These are phyloP conservation scores for Boletus insuetus DNA, from an alignment of 768 basidiomycete genomes.

Conservation along the genomic window DNA sequence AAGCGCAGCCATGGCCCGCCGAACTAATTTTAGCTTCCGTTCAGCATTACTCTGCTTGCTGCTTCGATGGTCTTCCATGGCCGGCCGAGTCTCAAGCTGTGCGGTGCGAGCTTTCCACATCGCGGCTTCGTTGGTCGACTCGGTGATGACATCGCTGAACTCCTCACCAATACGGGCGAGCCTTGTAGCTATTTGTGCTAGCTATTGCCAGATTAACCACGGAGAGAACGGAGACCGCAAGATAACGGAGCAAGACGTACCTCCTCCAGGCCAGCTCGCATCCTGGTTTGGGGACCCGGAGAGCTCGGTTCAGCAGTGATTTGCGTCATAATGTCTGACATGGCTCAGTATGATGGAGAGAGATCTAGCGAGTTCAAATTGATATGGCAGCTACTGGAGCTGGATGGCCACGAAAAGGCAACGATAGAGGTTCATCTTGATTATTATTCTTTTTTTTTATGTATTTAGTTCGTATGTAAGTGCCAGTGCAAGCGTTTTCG, in stretches of 20 bases:
- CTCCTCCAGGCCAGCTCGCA: conserved; percentile 28
- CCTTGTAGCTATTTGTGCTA: conserved; percentile 27
- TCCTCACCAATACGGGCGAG: conserved; percentile 32
- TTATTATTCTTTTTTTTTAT: neutral
- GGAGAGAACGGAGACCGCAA: neutral
- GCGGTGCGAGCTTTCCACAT: conserved; percentile 28
- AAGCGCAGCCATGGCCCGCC: conserved; percentile 41
- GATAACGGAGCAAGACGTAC: conserved; percentile 8
- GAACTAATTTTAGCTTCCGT: conserved; percentile 32
- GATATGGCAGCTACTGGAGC: neutral
- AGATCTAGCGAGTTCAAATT: neutral
- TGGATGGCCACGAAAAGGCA: conserved; percentile 1
- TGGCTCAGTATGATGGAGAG: neutral
- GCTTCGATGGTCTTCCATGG: conserved; percentile 22
- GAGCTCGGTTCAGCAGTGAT: conserved; percentile 6
- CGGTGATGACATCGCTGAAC: conserved; percentile 22
- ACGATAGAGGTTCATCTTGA: conserved; percentile 7
- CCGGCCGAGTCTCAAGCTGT: conserved; percentile 36
- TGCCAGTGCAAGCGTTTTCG: conserved; percentile 1
- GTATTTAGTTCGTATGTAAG: conserved; percentile 11
- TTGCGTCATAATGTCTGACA: conserved; percentile 1
- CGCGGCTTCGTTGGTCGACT: conserved; percentile 23
- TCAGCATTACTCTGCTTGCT: conserved; percentile 35
- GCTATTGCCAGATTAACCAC: conserved; percentile 5
- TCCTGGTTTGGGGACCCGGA: conserved; percentile 10